Base-by-base conservation (phyloP, 148 eudicot species). In the Camellia sinensis region DNA sequence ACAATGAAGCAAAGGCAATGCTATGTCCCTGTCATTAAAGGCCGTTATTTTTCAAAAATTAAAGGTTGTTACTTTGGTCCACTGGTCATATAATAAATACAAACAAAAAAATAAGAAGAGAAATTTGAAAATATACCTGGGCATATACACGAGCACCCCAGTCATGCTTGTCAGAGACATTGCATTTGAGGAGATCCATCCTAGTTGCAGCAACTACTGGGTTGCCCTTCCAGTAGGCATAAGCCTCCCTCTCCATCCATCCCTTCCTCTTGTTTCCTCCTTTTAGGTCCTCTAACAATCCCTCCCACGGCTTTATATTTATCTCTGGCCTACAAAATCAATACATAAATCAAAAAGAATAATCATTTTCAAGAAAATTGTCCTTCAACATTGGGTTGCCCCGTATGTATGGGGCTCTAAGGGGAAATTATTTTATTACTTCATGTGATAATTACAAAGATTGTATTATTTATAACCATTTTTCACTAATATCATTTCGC, bases 211-310 rank as follows among this genome's bases (percentile, higher is more conserved):
- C 90, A 57, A 93, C 94, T 3, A 41, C n/a, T 6, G 98, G 94
- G 79, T 94, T 94, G 43, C 98, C 98, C 76, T 89, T 92, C 98
- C 98, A 94, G 80, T 87, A 94, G 50, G 97, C 98, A 72, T 89
- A 82, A 53, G 98, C 92, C 41, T 89, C 93, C 79, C 98, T 89
- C 18, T 89, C 85, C 64, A 18, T 70, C 95, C 93, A 94, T 62
- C 50, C 81, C 79, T 57, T 75, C 77, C 64, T 88, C 81, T 78
- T 83, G 69, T 89, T 92, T 52, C 98, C 97, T 88, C 92, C 93
- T 80, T 83, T 86, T 53, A 94, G 76, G 7, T 94, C 97, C 84
- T 85, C 80, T 4, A 81, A 79, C 76, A 90, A 80, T 57, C 63
- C 22, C 45, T 86, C 88, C 98, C 98, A 94, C 63, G 97, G 92